Percentiles rank a stretch among this genome's conserved stretches.
phyloP scores from a whole-genome alignment of 306 rosid genomes.

The Erythrophleum fordii region DNA sequence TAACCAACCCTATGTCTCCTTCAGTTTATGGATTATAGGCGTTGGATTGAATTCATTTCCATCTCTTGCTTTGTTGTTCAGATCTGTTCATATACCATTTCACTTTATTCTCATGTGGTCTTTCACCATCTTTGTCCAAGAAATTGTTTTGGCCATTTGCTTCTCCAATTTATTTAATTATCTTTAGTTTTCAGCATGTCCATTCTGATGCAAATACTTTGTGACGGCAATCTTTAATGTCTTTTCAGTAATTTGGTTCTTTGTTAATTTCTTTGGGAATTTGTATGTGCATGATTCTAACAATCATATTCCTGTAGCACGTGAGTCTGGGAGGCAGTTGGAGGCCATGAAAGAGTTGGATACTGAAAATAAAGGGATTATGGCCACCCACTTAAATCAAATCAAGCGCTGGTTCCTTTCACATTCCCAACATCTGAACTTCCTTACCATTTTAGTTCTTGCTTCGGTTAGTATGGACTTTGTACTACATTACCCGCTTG shows the following conservation, averaged over 20 bases:
- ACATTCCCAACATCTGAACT: slow-evolving; percentile 86
- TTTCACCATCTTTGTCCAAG: slow-evolving; percentile 6
- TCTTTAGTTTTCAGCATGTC: slow-evolving; percentile 3
- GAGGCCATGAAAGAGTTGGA: slow-evolving; percentile 79
- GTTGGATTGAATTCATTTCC: slow-evolving; percentile 1
- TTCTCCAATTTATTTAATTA: slow-evolving; percentile 7
- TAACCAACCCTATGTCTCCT: not conserved
- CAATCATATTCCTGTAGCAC: slow-evolving; percentile 56
- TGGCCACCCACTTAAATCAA: slow-evolving; percentile 55
- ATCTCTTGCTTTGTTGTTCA: not conserved
- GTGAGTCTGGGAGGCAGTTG: slow-evolving; percentile 66
- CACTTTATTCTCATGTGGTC: slow-evolving; percentile 8
- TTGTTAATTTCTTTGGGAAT: slow-evolving; percentile 18
- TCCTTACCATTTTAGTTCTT: slow-evolving; percentile 76
- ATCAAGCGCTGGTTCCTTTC: slow-evolving; percentile 78
- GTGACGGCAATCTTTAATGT: not conserved
- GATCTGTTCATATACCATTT: slow-evolving; percentile 6
- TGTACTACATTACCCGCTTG: slow-evolving; percentile 30
- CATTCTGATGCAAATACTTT: slow-evolving; percentile 11
- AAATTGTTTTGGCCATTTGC: slow-evolving; percentile 9
- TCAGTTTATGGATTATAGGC: slow-evolving; percentile 1
- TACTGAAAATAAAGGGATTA: slow-evolving; percentile 63
- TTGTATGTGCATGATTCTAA: slow-evolving; percentile 36
- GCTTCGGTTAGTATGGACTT: slow-evolving; percentile 89
- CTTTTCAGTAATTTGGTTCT: slow-evolving; percentile 22